These are phyloP conservation scores for Casuarina equisetifolia DNA, from an alignment of 306 rosid genomes.

Conservation along the genomic window DNA sequence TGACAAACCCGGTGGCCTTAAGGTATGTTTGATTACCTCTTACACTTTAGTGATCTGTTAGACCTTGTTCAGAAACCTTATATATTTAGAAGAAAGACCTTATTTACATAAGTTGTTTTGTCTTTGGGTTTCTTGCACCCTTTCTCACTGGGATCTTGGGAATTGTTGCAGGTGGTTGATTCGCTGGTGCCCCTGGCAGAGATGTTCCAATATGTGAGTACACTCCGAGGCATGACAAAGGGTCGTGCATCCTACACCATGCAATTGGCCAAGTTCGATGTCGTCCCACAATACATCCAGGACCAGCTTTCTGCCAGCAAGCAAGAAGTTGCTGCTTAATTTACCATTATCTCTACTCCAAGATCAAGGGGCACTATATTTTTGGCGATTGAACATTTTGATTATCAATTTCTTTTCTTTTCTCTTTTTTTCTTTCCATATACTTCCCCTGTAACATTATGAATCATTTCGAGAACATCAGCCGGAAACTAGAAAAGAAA, in stretches of 20 bases:
- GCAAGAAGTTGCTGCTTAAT: slow-evolving; percentile 87
- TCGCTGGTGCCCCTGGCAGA: slow-evolving; percentile 86
- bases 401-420: slow-evolving; percentile 6
- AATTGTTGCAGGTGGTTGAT: slow-evolving; percentile 79
- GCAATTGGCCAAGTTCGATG: slow-evolving; percentile 90
- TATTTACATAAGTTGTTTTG: neutral
- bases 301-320: slow-evolving; percentile 80
- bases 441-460: slow-evolving; percentile 5
- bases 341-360: slow-evolving; percentile 18
- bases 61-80: too few species aligned
- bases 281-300: slow-evolving; percentile 94
- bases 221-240: slow-evolving; percentile 93
- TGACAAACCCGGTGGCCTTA: slow-evolving; percentile 97
- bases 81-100: too few species aligned
- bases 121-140: slow-evolving; percentile 8
- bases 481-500: neutral
- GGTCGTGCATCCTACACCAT: slow-evolving; percentile 96
- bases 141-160: neutral
- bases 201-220: slow-evolving; percentile 96
- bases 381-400: slow-evolving; percentile 6
- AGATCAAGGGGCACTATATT: slow-evolving; percentile 10
- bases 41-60: neutral
- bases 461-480: neutral
- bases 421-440: slow-evolving; percentile 3
- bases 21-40: slow-evolving; percentile 47